Evolutionary conservation across 495 filamentous ascomycete genomes (phyloP), one percentile per base, ranked within the genome.

Genomic region (Paragyromitra xinjiangensis): DNA sequence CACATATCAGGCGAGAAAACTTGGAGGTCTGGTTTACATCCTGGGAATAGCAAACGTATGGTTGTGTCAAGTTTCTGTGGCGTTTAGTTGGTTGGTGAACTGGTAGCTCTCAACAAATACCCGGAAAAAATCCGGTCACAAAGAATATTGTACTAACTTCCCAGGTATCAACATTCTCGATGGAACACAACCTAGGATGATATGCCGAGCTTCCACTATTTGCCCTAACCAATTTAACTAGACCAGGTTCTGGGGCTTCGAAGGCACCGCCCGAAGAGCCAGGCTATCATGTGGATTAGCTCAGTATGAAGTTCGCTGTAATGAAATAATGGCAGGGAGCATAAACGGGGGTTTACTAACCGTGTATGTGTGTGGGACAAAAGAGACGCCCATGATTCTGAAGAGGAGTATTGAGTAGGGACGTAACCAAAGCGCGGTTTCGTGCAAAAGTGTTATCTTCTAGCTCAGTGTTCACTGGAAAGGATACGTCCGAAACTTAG

Each of bases 1-100:
- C 56, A 61, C 56, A 61, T 61, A 61, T 61, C 56, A 61, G 56
- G 56, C 6, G 56, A 61, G 56, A 61, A 61, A 61, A 61, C 29
- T 8, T 4, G 56, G 26, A 61, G 37, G 9, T 2, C n/a, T 61
- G 12, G 0, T 61, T 37, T n/a, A n/a, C 56, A 39, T 8, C 14
- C 56, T 39, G 56, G 29, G 19, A 61, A 61, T 5, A 61, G 56
- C 1, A 7, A 5, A 0, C 14, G 12, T 34, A 61, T 37, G 5
- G 56, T 61, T 9, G 56, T 5, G 6, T 39, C 29, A 1, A 61
- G 16, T 8, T 61, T 61, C 56, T 61, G 16, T 53, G 11, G 0
- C 6, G 0, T 40, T 39, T 6, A 1, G 22, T 50, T 11, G n/a
- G 24, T 48, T 2, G 16, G 16, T 51, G 14, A 34, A 34, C 29